phyloP scores from a whole-genome alignment of 2,329 filamentous ascomycete genomes.

The Trichoderma guizhouense region DNA sequence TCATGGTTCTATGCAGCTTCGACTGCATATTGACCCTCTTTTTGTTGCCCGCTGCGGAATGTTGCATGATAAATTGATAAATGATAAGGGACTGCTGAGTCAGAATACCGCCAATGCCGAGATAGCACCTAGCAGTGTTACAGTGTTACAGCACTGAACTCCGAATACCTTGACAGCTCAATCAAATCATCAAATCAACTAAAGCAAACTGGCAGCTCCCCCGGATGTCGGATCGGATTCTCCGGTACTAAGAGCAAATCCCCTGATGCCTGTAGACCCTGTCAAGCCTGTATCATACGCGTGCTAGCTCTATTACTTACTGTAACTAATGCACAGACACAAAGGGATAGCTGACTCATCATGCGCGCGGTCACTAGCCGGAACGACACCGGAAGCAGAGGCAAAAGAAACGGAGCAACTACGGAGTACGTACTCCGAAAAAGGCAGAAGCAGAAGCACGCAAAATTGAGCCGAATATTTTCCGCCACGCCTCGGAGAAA shows the following conservation, averaged over 20 bases:
- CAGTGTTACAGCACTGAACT: neutral
- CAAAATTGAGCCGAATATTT: constrained; percentile 8
- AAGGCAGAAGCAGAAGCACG: neutral
- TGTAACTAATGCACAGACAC: neutral
- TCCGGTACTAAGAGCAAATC: neutral
- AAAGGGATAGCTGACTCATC: neutral
- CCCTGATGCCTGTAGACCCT: neutral
- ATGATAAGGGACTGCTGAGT: neutral
- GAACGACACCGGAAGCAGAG: neutral
- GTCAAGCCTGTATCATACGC: neutral
- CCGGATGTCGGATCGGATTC: neutral
- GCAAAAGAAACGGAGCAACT: neutral
- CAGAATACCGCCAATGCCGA: neutral
- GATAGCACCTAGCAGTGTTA: neutral
- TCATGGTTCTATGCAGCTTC: neutral
- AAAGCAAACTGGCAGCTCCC: neutral
- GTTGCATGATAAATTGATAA: neutral
- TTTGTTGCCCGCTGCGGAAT: neutral
- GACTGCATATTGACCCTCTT: neutral
- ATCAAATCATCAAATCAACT: neutral
- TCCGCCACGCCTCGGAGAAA: constrained; percentile 30
- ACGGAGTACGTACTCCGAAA: neutral
- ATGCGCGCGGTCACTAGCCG: neutral
- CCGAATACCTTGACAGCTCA: neutral
- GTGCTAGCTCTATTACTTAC: neutral